phyloP scores from a whole-genome alignment of 1,139 yeast species.

The Nakaseomyces kungkrabaensis region DNA sequence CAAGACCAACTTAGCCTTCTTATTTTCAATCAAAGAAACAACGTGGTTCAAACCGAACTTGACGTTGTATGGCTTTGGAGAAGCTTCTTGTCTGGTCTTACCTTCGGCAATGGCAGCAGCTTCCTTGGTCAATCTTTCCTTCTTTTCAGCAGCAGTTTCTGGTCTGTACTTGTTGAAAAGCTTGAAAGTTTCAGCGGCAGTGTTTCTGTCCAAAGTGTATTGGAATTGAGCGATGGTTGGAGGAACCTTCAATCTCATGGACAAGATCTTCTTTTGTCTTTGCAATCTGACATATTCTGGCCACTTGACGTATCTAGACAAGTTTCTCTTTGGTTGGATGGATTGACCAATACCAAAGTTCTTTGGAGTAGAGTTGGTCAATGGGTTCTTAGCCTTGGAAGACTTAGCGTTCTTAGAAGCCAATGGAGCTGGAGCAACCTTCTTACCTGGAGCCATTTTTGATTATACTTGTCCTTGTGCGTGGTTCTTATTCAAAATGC shows the following conservation, averaged over 20 bases:
- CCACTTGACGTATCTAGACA: conserved; percentile 95
- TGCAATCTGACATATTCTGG: conserved; percentile 95
- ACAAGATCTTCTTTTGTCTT: conserved; percentile 94
- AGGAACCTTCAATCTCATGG: conserved; percentile 95
- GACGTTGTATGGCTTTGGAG: conserved; percentile 91
- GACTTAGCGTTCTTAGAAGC: conserved; percentile 42
- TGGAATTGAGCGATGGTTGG: conserved; percentile 97
- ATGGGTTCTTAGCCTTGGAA: conserved; percentile 51
- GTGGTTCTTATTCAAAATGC: neutral
- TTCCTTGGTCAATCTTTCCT: conserved; percentile 96
- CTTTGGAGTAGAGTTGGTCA: conserved; percentile 80
- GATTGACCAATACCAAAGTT: conserved; percentile 95
- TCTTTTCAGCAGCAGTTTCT: conserved; percentile 93
- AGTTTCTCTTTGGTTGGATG: conserved; percentile 91
- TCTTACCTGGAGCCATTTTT: conserved; percentile 57
- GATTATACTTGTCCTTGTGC: conserved; percentile 4
- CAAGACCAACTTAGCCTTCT: conserved; percentile 92
- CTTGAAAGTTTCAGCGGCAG: conserved; percentile 94
- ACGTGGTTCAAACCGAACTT: conserved; percentile 98
- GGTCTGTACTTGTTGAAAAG: conserved; percentile 98
- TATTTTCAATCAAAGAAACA: conserved; percentile 92
- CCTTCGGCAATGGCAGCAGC: conserved; percentile 99
- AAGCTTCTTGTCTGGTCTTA: conserved; percentile 88
- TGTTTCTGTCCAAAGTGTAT: conserved; percentile 92
- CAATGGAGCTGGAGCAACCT: conserved; percentile 89